Evolutionary conservation across 768 basidiomycete genomes (phyloP), one percentile per base, ranked within the genome.

Genomic region (Dioszegia aurantiaca): DNA sequence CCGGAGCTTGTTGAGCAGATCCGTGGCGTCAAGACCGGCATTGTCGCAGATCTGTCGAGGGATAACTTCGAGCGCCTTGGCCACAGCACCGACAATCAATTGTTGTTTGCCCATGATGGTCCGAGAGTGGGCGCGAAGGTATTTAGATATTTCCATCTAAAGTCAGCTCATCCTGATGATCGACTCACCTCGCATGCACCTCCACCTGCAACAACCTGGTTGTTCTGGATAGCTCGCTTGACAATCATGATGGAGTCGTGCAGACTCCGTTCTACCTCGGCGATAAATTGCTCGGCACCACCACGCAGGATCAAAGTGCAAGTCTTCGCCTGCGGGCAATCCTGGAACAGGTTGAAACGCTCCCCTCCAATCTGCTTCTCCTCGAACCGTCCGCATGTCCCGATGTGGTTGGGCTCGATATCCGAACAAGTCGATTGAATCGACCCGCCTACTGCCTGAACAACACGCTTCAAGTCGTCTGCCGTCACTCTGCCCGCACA

Each of bases 241-340:
- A 99, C 95, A n/a, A 99, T 93, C 93, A 98, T 98, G 69, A 98
- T 90, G 1, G 94, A 93, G 73, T 99, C 95, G 72, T 99, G 94
- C 65, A 99, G 78, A 84, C 90, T 92, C 56, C 95, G 81, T 77
- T 98, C 94, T 8, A 98, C 93, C 77, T 98, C 95, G 73, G 91
- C 91, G 61, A 98, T 98, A 78, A 99, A 98, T 76, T 99, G 95
- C 71, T 98, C 93, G 0, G 95, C 95, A 27, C 95, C 95, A 58
- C 95, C 95, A 52, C 95, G 84, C 59, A 99, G 85, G 23, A 99
- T 77, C 6, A 99, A 79, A 16, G 95, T 98, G 76, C 95, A 97
- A 0, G 94, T 98, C 78, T 90, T 92, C 10, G 94, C 89, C 77
- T 88, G 86, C 30, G 90, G 84, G 76, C 93, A 97, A 47, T 87